Evolutionary conservation across 345 rosid species (phyloP), one percentile per base, ranked within the genome.

Genomic region (Lenwebbia sp.): DNA sequence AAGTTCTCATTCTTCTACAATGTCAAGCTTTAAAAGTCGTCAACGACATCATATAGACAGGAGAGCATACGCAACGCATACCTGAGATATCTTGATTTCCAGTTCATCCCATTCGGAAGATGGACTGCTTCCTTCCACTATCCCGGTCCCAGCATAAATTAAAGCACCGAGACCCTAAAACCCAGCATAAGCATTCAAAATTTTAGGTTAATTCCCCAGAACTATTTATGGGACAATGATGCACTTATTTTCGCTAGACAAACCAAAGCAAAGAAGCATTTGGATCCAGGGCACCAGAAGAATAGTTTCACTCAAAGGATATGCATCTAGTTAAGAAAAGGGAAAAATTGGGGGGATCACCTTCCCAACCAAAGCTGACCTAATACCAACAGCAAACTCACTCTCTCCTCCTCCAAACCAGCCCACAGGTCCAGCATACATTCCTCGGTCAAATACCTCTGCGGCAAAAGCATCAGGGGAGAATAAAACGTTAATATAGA

Each of bases 321-420:
- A 3, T n/a, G 37, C 58, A 83, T 51, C 57, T 11, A 83, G 74
- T 22, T 57, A 37, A 15, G 12, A 21, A 41, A 54, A n/a, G 11
- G 6, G 22, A 33, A 70, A 19, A 19, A 2, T 11, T 17, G 26
- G 25, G 22, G 26, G 70, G 86, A 92, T 74, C 60, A 94, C 99
- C 94, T 93, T 93, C 88, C 93, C 93, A 41, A 95, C 98, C 89
- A 96, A 89, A 54, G 99, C 95, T 57, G 95, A 96, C 90, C 98
- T 92, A 85, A 96, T 94, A 87, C 98, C 99, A 62, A 95, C 96
- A 82, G 96, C 93, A 93, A 95, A 96, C 87, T 96, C 99, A 88
- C 99, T 94, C 90, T 95, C 98, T 76, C 93, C 93, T 88, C 99
- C 99, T 88, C 99, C 98, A 93, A 95, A 94, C 93, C 97, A 96